Evolutionary conservation across 495 filamentous ascomycete genomes (phyloP), one percentile per base, ranked within the genome.

Genomic region (Penicillium riverlandense): DNA sequence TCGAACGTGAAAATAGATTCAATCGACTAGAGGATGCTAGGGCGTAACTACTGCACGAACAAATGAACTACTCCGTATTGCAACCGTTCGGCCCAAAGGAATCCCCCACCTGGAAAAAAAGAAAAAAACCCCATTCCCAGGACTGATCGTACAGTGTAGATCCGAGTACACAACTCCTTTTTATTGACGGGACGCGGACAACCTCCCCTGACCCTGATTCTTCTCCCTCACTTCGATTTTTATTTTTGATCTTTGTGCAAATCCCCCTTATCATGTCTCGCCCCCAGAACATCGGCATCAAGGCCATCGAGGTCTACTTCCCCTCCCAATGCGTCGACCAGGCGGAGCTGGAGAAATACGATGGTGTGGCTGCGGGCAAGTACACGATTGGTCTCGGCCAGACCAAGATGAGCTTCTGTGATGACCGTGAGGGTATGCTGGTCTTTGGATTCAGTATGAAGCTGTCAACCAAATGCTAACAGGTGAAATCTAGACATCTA

Each of bases 371-470:
- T 57, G 63, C 79, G 38, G 92, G 92, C 50, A 98, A 98, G 68
- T 98, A 98, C 78, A 98, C 92, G 53, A 98, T 98, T 71, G 92
- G 92, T 74, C 85, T 98, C 40, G 92, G 92, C 55, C 92, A 97
- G 82, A 97, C 91, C 53, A 96, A 92, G 73, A 98, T 98, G 92
- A 90, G 85, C 79, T 98, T 98, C 77, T 97, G 94, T 65, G 92
- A 98, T 76, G 92, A 98, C 69, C 80, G 90, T 58, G 92, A 98
- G 78, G 91, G 91, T 95, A 71, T 70, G 75, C 70, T 31, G 28
- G 54, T 42, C 13, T 6, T 34, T 3, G 22, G 6, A 22, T 22
- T 6, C 4, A 4, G 22, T 3, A 4, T 22, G 22, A 22, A 22
- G 6, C 4, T 4, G 22, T 6, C 22, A 22, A 22, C 22, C 3